Conservation (phyloP, 2,329 filamentous ascomycete species). For the Elsinoe arachidis region DNA sequence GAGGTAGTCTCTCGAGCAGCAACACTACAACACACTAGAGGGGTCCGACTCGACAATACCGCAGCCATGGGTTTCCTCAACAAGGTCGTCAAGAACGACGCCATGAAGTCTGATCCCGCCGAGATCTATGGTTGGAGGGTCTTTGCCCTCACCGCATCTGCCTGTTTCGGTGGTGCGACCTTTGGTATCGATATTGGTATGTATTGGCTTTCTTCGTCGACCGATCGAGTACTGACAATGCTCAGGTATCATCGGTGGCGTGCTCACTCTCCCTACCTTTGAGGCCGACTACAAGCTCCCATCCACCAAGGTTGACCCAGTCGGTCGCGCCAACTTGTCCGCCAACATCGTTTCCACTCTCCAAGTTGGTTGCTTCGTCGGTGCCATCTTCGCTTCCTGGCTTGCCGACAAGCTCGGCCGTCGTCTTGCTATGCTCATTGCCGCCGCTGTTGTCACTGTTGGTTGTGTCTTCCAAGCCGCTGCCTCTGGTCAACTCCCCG, state of each 20-base stretch:
- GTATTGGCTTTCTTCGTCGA: neutral
- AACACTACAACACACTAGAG: neutral
- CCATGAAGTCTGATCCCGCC: constrained; percentile 58
- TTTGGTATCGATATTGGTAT: constrained; percentile 57
- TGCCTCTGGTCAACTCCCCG: constrained; percentile 50
- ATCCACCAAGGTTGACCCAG: constrained; percentile 31
- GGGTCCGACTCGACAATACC: neutral
- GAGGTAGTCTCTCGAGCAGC: neutral
- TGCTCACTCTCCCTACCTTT: constrained; percentile 53
- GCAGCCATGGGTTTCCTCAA: constrained; percentile 37
- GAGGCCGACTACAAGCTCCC: constrained; percentile 44
- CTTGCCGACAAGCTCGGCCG: constrained; percentile 50
- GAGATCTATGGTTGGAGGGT: constrained; percentile 65
- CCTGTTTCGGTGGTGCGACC: constrained; percentile 61
- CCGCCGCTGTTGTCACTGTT: constrained; percentile 49
- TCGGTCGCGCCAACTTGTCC: constrained; percentile 45
- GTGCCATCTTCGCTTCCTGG: constrained; percentile 51
- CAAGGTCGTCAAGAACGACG: constrained; percentile 58
- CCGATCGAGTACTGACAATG: neutral
- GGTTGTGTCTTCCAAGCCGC: constrained; percentile 58
- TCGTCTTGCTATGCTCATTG: constrained; percentile 45
- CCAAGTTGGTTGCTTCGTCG: constrained; percentile 59
- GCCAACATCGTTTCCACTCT: constrained; percentile 65
- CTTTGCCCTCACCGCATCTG: constrained; percentile 53
- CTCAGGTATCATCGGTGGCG: constrained; percentile 52